phyloP scores from a whole-genome alignment of 2,329 filamentous ascomycete genomes.

The Penicillium brevicompactum region DNA sequence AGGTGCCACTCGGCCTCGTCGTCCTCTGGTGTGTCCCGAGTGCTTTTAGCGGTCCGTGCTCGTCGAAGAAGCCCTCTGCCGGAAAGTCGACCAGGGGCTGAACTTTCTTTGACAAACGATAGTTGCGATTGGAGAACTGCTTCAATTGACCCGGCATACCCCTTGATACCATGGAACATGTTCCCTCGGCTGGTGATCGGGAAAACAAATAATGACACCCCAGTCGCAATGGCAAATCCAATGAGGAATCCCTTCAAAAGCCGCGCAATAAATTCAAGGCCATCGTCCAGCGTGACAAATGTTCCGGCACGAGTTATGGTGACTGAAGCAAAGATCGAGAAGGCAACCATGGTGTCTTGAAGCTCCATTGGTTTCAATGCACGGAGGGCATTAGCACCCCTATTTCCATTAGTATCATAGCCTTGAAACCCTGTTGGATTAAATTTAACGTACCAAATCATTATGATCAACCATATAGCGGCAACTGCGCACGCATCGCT shows the following conservation, averaged over 20 bases:
- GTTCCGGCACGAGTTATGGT: slow-evolving; percentile 56
- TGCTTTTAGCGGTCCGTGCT: slow-evolving; percentile 20
- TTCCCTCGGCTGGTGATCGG: slow-evolving; percentile 67
- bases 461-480: slow-evolving; percentile 69
- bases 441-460: slow-evolving; percentile 55
- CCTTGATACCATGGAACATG: slow-evolving; percentile 59
- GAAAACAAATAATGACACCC: slow-evolving; percentile 65
- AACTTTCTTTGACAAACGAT: slow-evolving; percentile 55
- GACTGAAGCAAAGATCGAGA: slow-evolving; percentile 67
- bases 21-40: slow-evolving; percentile 7
- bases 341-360: slow-evolving; percentile 67
- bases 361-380: slow-evolving; percentile 64
- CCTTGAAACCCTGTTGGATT: not conserved
- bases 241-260: slow-evolving; percentile 65
- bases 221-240: slow-evolving; percentile 65
- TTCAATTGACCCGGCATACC: slow-evolving; percentile 57
- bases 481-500: slow-evolving; percentile 69
- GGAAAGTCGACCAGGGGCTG: slow-evolving; percentile 9
- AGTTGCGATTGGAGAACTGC: slow-evolving; percentile 62
- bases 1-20: slow-evolving; percentile 13
- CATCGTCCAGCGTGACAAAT: slow-evolving; percentile 45
- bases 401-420: slow-evolving; percentile 11
- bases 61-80: slow-evolving; percentile 18
- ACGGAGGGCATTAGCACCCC: slow-evolving; percentile 62
- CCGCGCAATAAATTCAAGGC: slow-evolving; percentile 42